Percentiles rank a stretch among this genome's conserved stretches.
Evolutionary conservation across 495 filamentous ascomycete species (phyloP).

Genomic region (Penicillium maclennaniae): DNA sequence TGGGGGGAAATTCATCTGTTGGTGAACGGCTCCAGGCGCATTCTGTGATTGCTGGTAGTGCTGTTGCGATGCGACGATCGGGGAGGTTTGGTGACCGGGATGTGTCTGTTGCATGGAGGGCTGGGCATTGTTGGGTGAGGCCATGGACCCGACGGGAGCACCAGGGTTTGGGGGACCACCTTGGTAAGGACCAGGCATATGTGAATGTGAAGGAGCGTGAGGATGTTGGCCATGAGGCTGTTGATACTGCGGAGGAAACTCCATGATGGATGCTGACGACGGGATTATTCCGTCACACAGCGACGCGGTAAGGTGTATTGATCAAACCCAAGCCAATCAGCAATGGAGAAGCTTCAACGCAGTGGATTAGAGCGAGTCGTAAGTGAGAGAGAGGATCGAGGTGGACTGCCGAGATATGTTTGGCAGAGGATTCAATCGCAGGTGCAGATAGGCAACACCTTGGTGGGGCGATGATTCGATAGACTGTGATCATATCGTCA

Average conservation of each 20-base stretch:
- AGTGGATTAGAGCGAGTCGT: constrained; percentile 2
- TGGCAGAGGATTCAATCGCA: constrained; percentile 28
- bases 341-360: neutral
- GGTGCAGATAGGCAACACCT: constrained; percentile 23
- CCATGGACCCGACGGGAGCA: constrained; percentile 44
- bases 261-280: constrained; percentile 40
- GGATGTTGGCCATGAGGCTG: constrained; percentile 54
- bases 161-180: constrained; percentile 44
- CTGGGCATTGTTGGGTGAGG: constrained; percentile 51
- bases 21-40: constrained; percentile 45
- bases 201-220: constrained; percentile 49
- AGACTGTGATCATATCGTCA: constrained; percentile 45
- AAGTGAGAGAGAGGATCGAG: constrained; percentile 9
- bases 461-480: constrained; percentile 40
- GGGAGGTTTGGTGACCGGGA: constrained; percentile 47
- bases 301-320: constrained; percentile 22
- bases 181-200: constrained; percentile 49
- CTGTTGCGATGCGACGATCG: constrained; percentile 51
- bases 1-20: constrained; percentile 53
- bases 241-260: constrained; percentile 54
- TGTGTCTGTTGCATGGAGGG: constrained; percentile 50
- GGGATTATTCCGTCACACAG: constrained; percentile 29
- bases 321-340: constrained; percentile 16
- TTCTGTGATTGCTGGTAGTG: constrained; percentile 49
- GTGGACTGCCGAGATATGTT: constrained; percentile 16